A percentile compares a stretch with the other conserved stretches of the same genome.
Conservation (phyloP, 192 early-diverging fungal species). For the Geranomyces michiganensis region DNA sequence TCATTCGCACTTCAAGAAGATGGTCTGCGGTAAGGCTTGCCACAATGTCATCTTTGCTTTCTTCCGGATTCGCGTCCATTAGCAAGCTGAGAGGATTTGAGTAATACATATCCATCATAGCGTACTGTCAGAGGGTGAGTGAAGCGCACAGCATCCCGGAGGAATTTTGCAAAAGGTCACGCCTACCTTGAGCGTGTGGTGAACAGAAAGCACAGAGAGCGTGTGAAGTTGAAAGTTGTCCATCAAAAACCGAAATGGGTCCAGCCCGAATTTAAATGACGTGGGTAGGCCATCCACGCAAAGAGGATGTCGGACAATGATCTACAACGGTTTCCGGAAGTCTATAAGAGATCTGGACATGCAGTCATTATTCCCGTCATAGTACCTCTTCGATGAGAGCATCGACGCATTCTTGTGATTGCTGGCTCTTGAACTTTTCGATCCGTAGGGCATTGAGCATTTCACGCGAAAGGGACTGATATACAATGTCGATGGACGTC, state of each 20-base stretch:
- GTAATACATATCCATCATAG: constrained; percentile 85
- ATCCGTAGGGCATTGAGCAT: constrained; percentile 71
- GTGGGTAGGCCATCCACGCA: constrained; percentile 5
- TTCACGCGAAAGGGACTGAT: constrained; percentile 77
- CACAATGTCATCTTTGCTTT: constrained; percentile 30
- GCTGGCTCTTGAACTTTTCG: constrained; percentile 79
- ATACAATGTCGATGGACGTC: constrained; percentile 79
- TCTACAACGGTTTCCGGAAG: constrained; percentile 31
- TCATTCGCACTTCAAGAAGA: constrained; percentile 23
- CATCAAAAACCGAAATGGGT: constrained; percentile 74
- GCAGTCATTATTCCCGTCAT: not conserved
- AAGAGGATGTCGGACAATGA: constrained; percentile 58
- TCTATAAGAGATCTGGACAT: not conserved
- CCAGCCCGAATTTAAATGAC: constrained; percentile 66
- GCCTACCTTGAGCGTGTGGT: constrained; percentile 68
- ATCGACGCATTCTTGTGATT: constrained; percentile 73
- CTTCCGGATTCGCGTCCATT: constrained; percentile 31
- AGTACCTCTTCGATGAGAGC: constrained; percentile 65
- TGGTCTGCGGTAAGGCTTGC: constrained; percentile 9
- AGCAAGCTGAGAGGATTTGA: constrained; percentile 81
- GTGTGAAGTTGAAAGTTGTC: constrained; percentile 80
- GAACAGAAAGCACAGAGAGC: constrained; percentile 77
- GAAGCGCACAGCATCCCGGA: not conserved
- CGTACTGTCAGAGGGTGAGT: constrained; percentile 57
- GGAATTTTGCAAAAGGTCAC: not conserved